Evolutionary conservation across 257 asterid genomes (phyloP).

Genomic region (Jasminum sambac): DNA sequence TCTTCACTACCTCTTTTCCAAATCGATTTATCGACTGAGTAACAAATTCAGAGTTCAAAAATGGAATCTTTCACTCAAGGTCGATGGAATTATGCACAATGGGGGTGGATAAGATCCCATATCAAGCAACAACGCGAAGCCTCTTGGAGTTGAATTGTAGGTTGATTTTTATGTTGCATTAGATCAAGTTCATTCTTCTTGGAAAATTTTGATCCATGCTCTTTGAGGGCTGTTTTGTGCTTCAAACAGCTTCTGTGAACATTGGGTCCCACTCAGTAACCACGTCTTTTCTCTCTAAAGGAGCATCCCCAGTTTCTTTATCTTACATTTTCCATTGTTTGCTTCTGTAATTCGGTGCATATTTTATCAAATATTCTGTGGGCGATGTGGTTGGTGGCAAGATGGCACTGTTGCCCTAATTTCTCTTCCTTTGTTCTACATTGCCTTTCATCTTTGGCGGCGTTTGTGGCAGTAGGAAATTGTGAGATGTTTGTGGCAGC

Average conservation of each 20-base stretch:
- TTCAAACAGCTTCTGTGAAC: slow-evolving; percentile 89
- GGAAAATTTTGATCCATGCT: slow-evolving; percentile 94
- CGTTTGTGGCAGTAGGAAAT: too few relatives aligned
- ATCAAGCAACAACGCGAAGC: slow-evolving; percentile 81
- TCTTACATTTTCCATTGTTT: too few relatives aligned
- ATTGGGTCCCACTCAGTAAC: too few relatives aligned
- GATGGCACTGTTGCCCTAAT: too few relatives aligned
- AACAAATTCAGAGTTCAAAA: slow-evolving; percentile 78
- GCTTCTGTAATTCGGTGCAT: too few relatives aligned
- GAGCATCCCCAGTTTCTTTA: too few relatives aligned
- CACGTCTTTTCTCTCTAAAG: too few relatives aligned
- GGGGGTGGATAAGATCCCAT: slow-evolving; percentile 97
- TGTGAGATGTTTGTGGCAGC: too few relatives aligned
- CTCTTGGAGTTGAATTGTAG: slow-evolving; percentile 98
- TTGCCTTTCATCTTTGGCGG: too few relatives aligned
- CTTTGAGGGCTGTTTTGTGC: slow-evolving; percentile 99
- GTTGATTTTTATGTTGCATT: slow-evolving; percentile 90
- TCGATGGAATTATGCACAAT: slow-evolving; percentile 88
- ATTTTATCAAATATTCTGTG: too few relatives aligned
- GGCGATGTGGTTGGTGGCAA: too few relatives aligned
- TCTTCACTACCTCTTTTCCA: slow-evolving; percentile 89
- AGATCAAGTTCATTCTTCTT: slow-evolving; percentile 69
- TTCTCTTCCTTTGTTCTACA: too few relatives aligned
- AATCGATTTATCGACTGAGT: slow-evolving; percentile 90
- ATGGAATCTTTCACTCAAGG: slow-evolving; percentile 99